phyloP scores from a whole-genome alignment of 805 yeast genomes.

The Saccharomycopsis oosterbeekiorum region DNA sequence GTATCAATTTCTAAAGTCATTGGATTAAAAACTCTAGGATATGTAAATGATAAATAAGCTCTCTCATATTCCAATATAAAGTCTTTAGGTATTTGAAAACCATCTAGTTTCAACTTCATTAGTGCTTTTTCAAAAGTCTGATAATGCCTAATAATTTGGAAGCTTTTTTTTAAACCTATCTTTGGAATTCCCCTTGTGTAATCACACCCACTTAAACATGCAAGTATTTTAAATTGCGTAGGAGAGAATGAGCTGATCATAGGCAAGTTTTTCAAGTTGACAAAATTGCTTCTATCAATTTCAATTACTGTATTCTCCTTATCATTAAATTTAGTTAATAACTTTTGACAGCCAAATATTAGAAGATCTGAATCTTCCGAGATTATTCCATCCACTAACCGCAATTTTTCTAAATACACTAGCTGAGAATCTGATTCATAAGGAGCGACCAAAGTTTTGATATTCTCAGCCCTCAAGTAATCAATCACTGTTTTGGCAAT shows the following conservation, averaged over 20 bases:
- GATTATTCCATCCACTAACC: constrained; percentile 72
- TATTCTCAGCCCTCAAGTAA: constrained; percentile 44
- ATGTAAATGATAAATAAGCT: constrained; percentile 75
- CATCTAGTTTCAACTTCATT: constrained; percentile 50
- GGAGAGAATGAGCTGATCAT: constrained; percentile 41
- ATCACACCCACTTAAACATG: constrained; percentile 93
- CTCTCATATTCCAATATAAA: constrained; percentile 50
- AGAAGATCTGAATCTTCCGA: constrained; percentile 93
- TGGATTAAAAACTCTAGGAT: constrained; percentile 82
- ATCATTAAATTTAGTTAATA: constrained; percentile 77
- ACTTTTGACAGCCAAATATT: constrained; percentile 69
- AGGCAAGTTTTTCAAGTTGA: constrained; percentile 35
- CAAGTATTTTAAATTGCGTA: constrained; percentile 61
- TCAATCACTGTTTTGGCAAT: constrained; percentile 86
- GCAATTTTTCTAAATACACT: constrained; percentile 73
- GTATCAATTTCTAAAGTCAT: constrained; percentile 36
- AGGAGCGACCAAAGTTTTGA: constrained; percentile 86
- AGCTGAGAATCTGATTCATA: constrained; percentile 97
- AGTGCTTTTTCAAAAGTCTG: constrained; percentile 46
- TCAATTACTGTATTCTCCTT: constrained; percentile 54
- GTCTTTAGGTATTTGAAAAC: constrained; percentile 40
- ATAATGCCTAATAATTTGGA: constrained; percentile 43
- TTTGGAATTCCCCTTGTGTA: constrained; percentile 80
- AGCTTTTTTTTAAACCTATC: constrained; percentile 73
- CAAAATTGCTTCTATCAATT: constrained; percentile 48